These are phyloP conservation scores for Vinca minor DNA, from an alignment of 257 asterid species.

Conservation along the genomic window DNA sequence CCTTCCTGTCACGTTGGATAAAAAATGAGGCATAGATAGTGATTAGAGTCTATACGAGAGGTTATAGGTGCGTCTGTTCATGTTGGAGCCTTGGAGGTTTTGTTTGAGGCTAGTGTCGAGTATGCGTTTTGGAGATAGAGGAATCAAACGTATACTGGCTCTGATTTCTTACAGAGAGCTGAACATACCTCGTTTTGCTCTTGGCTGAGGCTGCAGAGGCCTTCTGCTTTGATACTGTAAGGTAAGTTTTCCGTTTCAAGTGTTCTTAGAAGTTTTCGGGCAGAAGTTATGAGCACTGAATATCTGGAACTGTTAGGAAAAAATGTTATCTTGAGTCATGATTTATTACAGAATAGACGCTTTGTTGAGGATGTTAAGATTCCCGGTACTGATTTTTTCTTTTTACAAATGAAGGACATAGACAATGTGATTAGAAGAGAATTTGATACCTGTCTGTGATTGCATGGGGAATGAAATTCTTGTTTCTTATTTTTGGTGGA, in stretches of 20 bases:
- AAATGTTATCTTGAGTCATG: no score
- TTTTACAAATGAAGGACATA: no score
- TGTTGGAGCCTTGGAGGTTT: background rate
- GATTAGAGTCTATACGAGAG: background rate
- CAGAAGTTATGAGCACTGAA: background rate
- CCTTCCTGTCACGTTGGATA: background rate
- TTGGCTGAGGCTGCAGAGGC: background rate
- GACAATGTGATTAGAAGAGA: background rate
- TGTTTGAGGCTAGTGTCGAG: background rate
- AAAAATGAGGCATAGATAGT: background rate
- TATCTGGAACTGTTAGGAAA: background rate
- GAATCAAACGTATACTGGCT: background rate
- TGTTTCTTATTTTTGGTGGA: background rate
- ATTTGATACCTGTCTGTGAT: background rate
- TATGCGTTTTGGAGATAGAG: background rate
- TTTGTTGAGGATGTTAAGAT: no score
- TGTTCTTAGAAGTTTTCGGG: background rate
- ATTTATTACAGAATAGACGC: no score
- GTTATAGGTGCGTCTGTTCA: background rate
- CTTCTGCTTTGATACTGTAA: background rate
- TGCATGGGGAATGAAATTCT: background rate
- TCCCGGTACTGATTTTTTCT: no score
- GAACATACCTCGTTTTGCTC: background rate
- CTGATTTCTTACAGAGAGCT: background rate
- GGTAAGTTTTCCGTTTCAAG: background rate